Evolutionary conservation across 192 early-diverging fungal species (phyloP).

Genomic region (Dissophora ornata): DNA sequence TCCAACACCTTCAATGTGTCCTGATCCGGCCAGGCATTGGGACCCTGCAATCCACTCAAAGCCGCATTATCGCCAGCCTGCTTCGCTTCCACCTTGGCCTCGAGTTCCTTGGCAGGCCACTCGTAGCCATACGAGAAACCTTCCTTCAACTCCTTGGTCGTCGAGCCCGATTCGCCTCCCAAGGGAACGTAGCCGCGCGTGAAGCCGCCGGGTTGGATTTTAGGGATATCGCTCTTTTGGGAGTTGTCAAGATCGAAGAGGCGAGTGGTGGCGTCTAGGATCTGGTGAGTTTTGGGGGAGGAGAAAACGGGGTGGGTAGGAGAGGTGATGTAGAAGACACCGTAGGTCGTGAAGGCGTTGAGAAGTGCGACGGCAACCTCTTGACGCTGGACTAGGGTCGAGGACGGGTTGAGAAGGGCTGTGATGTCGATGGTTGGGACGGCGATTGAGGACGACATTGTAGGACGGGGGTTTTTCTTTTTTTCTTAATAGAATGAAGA

Average conservation of each 20-base stretch:
- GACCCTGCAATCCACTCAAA: slow-evolving; percentile 63
- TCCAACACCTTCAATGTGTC: slow-evolving; percentile 34
- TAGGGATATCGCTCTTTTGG: slow-evolving; percentile 48
- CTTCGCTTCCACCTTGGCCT: too few species aligned
- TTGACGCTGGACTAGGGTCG: background rate
- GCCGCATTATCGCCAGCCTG: too few species aligned
- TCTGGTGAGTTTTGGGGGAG: background rate
- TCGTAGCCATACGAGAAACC: slow-evolving; percentile 69
- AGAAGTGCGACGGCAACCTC: slow-evolving; percentile 34
- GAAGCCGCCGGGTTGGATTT: slow-evolving; percentile 57
- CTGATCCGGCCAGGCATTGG: slow-evolving; percentile 60
- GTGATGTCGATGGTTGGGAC: slow-evolving; percentile 50
- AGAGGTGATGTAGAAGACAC: slow-evolving; percentile 56
- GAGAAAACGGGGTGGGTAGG: slow-evolving; percentile 47
- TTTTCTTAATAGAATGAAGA: too few species aligned
- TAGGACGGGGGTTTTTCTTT: too few species aligned
- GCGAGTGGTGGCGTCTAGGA: slow-evolving; percentile 35
- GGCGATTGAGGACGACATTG: slow-evolving; percentile 10
- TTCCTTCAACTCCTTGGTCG: slow-evolving; percentile 68
- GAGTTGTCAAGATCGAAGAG: slow-evolving; percentile 51
- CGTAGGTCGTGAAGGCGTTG: slow-evolving; percentile 39
- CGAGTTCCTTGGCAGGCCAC: slow-evolving; percentile 26
- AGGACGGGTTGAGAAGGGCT: slow-evolving; percentile 8
- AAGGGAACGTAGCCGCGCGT: slow-evolving; percentile 59
- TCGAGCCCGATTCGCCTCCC: slow-evolving; percentile 63